Evolutionary conservation across 2,329 filamentous ascomycete species (phyloP), one percentile per base, ranked within the genome.

Genomic region (Sporothrix brasiliensis): DNA sequence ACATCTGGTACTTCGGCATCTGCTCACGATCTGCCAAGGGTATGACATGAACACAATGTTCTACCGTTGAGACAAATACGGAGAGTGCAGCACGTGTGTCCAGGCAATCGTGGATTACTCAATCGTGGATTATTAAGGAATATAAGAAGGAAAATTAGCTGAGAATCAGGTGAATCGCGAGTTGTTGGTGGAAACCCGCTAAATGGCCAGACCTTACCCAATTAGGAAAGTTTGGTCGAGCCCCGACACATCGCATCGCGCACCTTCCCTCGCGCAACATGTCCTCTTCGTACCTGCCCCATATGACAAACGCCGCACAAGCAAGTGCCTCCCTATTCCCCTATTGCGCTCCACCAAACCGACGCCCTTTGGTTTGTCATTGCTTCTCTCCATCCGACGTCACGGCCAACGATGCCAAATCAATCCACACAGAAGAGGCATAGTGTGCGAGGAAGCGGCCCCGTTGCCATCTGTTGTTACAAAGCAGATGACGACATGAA

Each of bases 221-320:
- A 69, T 72, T 49, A 44, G 72, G 72, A 72, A 72, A 44, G 16
- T 73, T 72, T 73, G 67, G 47, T 72, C 70, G 70, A 72, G 52
- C 13, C 34, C 60, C 39, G 50, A 39, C 41, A 21, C 6, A n/a
- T 44, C 49, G 19, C 49, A 50, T 50, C 49, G 7, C 49, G 50
- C 34, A 47, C 47, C 34, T 44, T 44, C 56, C 56, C 19, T 30
- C 50, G 30, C 47, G 19, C 39, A 49, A 53, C 63, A 39, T 61
- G 27, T 44, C 60, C 24, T 24, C 30, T 49, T 65, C 21, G 24
- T 30, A 49, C 34, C 7, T 24, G 4, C 49, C 39, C n/a, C 2
- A 44, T n/a, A 44, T 44, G 19, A n/a, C 19, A 60, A 41, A 60
- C 19, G 7, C 16, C 16, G 56, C 54, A 16, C n/a, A 60, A 5